phyloP scores from a whole-genome alignment of 1,139 yeast genomes.

The Scheffersomyces lignicola region DNA sequence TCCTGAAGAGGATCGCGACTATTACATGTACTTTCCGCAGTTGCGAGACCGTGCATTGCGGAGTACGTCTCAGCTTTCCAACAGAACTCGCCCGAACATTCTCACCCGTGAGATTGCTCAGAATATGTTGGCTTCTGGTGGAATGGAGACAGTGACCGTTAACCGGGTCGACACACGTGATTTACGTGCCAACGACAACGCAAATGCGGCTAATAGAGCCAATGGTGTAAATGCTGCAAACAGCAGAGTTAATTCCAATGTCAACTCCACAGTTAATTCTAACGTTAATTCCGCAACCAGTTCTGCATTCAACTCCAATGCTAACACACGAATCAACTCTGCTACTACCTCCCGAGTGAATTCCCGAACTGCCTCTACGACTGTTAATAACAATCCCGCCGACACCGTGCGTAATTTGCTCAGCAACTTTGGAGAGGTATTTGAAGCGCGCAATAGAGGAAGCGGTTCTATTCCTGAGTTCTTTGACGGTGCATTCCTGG shows the following conservation, averaged over 20 bases:
- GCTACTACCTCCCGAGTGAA: too few species aligned
- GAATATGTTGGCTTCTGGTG: slow-evolving; percentile 31
- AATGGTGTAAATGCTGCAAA: too few species aligned
- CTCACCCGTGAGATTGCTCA: slow-evolving; percentile 43
- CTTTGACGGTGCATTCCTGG: slow-evolving; percentile 5
- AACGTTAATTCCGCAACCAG: too few species aligned
- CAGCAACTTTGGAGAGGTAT: slow-evolving; percentile 24
- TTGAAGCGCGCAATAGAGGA: slow-evolving; percentile 12
- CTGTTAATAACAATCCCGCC: slow-evolving; percentile 5
- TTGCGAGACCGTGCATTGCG: slow-evolving; percentile 27
- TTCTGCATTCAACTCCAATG: too few species aligned
- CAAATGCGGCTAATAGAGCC: slow-evolving; percentile 5
- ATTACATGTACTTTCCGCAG: slow-evolving; percentile 29
- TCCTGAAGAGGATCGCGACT: slow-evolving; percentile 27
- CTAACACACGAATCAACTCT: too few species aligned
- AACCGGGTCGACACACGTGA: slow-evolving; percentile 15
- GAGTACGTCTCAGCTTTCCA: slow-evolving; percentile 32
- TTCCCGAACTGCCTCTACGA: too few species aligned
- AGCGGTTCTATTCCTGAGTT: too few species aligned
- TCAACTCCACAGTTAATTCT: too few species aligned
- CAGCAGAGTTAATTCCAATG: too few species aligned
- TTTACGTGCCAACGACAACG: slow-evolving; percentile 4
- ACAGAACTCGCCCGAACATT: slow-evolving; percentile 35
- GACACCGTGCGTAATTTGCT: slow-evolving; percentile 13
- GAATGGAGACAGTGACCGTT: slow-evolving; percentile 25